A percentile compares a stretch with the other conserved stretches of the same genome.
Evolutionary conservation across 495 filamentous ascomycete genomes (phyloP).

Genomic region (Trichoderma reesei): DNA sequence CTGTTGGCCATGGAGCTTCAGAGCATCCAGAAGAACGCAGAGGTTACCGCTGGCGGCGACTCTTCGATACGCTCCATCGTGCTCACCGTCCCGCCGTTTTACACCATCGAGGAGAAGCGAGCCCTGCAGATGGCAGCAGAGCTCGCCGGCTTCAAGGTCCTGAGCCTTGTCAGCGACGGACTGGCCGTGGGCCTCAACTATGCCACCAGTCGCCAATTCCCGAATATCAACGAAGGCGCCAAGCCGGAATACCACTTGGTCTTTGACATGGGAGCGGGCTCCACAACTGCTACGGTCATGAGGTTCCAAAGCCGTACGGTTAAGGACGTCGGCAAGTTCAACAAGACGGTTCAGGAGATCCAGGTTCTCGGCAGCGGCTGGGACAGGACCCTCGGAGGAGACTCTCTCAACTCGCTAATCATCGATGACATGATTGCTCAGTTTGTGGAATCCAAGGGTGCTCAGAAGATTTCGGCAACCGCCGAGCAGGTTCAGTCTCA

Average conservation of each 20-base stretch:
- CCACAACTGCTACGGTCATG: constrained; percentile 88
- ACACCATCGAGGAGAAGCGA: constrained; percentile 77
- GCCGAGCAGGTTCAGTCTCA: constrained; percentile 54
- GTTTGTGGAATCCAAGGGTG: constrained; percentile 59
- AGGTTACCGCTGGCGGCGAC: constrained; percentile 71
- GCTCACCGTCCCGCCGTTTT: constrained; percentile 87
- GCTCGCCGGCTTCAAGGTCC: constrained; percentile 75
- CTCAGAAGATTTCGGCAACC: constrained; percentile 56
- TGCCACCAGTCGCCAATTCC: constrained; percentile 82
- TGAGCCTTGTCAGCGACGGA: constrained; percentile 81
- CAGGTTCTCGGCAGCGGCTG: constrained; percentile 76
- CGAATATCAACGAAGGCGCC: constrained; percentile 67
- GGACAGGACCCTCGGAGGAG: constrained; percentile 85
- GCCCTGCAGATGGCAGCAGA: constrained; percentile 73
- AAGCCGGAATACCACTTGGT: constrained; percentile 89
- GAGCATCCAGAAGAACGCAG: constrained; percentile 78
- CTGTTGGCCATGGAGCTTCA: constrained; percentile 93
- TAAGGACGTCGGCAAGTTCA: constrained; percentile 87
- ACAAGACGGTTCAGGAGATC: constrained; percentile 94
- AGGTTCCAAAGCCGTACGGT: constrained; percentile 81
- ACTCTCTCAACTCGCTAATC: constrained; percentile 78
- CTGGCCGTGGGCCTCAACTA: constrained; percentile 92
- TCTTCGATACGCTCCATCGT: constrained; percentile 68
- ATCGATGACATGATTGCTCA: constrained; percentile 77
- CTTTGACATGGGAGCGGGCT: constrained; percentile 96